Evolutionary conservation across 148 eudicot species (phyloP), one percentile per base, ranked within the genome.

Genomic region (Diospyros lotus): DNA sequence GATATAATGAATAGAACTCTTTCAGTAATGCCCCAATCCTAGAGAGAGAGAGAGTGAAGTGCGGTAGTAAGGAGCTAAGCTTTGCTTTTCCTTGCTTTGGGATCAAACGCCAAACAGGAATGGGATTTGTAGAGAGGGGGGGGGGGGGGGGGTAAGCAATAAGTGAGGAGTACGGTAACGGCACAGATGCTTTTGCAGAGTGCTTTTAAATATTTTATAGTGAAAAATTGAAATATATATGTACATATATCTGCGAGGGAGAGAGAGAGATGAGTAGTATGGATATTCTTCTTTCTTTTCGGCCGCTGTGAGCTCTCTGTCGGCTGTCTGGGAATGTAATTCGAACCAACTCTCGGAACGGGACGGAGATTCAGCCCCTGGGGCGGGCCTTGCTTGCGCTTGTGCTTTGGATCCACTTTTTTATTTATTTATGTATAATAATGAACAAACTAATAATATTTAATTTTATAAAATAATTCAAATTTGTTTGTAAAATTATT

Each of bases 91-190:
- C n/a, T n/a, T 5, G 13, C 14, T 60, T 3, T 4, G 48, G 68
- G 43, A 43, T 64, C 48, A 64, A 58, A 64, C 39, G 28, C 28
- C 28, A 0, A 28, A 64, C 43, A 50, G 13, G 69, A 66, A 14
- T 38, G 39, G 15, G 69, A 66, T 66, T 66, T 66, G 42, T 9
- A 17, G 11, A 38, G 77, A 72, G 69, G 59, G 9, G 55, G 28
- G 67, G 12, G 74, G 45, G 74, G 81, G 15, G 78, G 38, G 73
- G 18, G 72, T 41, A 42, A 12, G 62, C 43, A 7, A 55, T 73
- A 68, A 39, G 75, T 42, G 75, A 67, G 56, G 51, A 75, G 82
- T 72, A 70, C 79, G 70, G 83, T 75, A 79, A 79, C 79, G 82
- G 80, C 65, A 79, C 80, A 76, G 68, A 66, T 63, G 63, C 65